These are phyloP conservation scores for Abelmoschus esculentus DNA, from an alignment of 345 rosid species.

Conservation along the genomic window DNA sequence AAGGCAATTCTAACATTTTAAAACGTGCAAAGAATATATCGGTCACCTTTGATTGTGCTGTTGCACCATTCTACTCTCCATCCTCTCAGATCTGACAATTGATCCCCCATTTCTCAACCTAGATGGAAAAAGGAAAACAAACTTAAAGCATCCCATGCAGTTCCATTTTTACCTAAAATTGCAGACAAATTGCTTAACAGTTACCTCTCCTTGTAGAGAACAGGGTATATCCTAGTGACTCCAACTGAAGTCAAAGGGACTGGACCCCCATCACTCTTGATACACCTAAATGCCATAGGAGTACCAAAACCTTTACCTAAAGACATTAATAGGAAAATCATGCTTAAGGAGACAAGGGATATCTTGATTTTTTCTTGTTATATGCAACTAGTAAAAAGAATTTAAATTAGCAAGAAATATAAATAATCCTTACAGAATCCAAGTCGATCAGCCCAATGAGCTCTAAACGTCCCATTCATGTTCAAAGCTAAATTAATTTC, in stretches of 20 bases:
- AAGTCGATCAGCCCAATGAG: constrained; percentile 87
- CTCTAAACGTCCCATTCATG: constrained; percentile 87
- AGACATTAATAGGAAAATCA: constrained; percentile 21
- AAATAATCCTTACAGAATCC: constrained; percentile 70
- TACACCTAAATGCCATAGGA: constrained; percentile 86
- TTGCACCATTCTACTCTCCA: constrained; percentile 55
- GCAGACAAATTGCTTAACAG: constrained; percentile 10
- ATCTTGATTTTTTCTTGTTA: background rate
- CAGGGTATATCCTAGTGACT: constrained; percentile 77
- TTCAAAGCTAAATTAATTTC: constrained; percentile 54
- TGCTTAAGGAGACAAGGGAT: constrained; percentile 13
- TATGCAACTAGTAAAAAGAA: constrained; percentile 8
- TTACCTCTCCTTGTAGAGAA: constrained; percentile 89
- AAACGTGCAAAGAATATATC: background rate
- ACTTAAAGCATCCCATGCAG: constrained; percentile 11
- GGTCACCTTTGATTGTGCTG: constrained; percentile 36
- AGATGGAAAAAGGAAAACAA: constrained; percentile 5
- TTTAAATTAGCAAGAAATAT: constrained; percentile 12
- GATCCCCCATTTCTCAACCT: constrained; percentile 60
- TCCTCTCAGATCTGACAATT: constrained; percentile 75
- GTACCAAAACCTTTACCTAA: constrained; percentile 57
- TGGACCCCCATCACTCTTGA: constrained; percentile 79
- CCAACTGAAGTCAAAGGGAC: constrained; percentile 79
- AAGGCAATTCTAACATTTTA: background rate
- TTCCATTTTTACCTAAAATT: constrained; percentile 11